Base-by-base conservation (phyloP, 805 yeast species). In the Candida silvatica region DNA sequence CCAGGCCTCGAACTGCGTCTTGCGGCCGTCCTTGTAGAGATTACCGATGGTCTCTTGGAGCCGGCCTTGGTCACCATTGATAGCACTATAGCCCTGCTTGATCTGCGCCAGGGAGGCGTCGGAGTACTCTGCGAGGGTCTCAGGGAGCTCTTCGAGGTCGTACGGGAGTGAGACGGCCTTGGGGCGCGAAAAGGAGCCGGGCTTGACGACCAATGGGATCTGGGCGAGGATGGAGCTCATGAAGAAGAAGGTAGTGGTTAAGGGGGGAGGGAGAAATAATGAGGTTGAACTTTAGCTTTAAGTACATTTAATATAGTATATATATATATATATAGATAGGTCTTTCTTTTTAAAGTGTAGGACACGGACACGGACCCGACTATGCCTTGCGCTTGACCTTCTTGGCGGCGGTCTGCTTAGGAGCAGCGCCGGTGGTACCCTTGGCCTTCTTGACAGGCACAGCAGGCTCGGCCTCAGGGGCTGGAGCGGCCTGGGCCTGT, bases 121-220 rank as follows among this genome's bases (percentile, higher is more conserved):
- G 7, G 37, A 31, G 18, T 36, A 41, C 5, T 19, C 34, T 8
- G 29, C 30, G 4, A 38, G 7, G 14, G 19, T 14, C 8, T 17
- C 7, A 2, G 48, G 50, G 15, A 47, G 18, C 8, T 31, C 20
- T 6, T 35, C 32, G 23, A 46, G 46, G 20, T 52, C 52, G 27
- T 44, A 52, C 3, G 59, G 57, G 8, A 52, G 29, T 4, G 50
- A 41, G 4, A 49, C 47, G 4, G 56, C 40, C 27, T 39, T 40
- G 3, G 52, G 54, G 30, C 41, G 45, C 9, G 25, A 23, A 24
- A 40, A 49, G 30, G 39, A 40, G 3, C 54, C 56, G 1, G 59
- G 59, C 7, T 34, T 34, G 20, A 47, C 53, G 5, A 47, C 37
- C 12, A 54, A 39, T 6, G 59, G 58, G 2, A 54, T 51, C 26